Evolutionary conservation across 495 filamentous ascomycete species (phyloP).

Genomic region (Lichenothelia convexa): DNA sequence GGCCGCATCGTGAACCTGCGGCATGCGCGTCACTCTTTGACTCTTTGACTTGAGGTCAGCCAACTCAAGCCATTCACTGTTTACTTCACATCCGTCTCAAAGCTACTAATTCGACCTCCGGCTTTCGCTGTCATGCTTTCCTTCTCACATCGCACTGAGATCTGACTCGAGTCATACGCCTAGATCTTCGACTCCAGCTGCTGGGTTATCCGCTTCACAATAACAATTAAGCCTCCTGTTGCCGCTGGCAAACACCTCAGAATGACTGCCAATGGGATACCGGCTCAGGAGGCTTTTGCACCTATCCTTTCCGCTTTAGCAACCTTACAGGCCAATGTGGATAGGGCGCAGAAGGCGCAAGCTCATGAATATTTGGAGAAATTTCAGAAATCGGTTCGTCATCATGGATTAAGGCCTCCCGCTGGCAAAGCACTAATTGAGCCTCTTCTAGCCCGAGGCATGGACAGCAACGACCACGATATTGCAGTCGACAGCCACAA

Average conservation of each 20-base stretch:
- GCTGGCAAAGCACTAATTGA: neutral
- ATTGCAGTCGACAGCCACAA: constrained; percentile 54
- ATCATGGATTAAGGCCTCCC: neutral
- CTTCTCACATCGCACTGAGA: too few relatives aligned
- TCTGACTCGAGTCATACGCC: too few relatives aligned
- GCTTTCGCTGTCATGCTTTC: too few relatives aligned
- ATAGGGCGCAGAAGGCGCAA: constrained; percentile 66
- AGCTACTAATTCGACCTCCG: too few relatives aligned
- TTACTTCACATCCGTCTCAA: too few relatives aligned
- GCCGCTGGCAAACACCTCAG: too few relatives aligned
- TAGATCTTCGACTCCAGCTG: neutral
- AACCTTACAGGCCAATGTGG: constrained; percentile 66
- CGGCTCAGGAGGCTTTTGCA: constrained; percentile 49
- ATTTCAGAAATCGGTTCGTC: constrained; percentile 94
- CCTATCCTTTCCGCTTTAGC: constrained; percentile 73
- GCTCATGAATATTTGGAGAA: constrained; percentile 81
- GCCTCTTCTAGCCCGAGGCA: constrained; percentile 56
- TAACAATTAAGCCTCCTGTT: too few relatives aligned
- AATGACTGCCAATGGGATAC: constrained; percentile 56
- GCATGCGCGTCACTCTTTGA: too few relatives aligned
- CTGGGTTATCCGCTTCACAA: neutral
- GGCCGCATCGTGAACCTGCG: too few relatives aligned
- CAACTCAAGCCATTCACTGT: too few relatives aligned
- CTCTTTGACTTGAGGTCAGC: too few relatives aligned
- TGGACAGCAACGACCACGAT: constrained; percentile 79